phyloP scores from a whole-genome alignment of 75 land plant genomes.

The Isoetes taiwanensis region DNA sequence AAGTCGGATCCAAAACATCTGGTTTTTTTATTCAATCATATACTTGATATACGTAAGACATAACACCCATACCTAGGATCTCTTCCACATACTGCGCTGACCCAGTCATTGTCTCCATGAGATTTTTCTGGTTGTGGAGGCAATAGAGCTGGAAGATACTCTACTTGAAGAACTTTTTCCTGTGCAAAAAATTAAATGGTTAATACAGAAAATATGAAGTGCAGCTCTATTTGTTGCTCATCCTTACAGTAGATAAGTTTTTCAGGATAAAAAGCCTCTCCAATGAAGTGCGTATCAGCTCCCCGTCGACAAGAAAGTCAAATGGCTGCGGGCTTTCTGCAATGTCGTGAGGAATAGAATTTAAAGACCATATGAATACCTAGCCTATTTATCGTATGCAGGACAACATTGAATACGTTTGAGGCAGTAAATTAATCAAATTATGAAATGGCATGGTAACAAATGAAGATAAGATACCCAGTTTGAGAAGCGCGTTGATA shows the following conservation, averaged over 20 bases:
- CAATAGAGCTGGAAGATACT: slow-evolving; percentile 59
- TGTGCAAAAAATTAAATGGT: slow-evolving; percentile 17
- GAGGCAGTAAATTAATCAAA: background rate
- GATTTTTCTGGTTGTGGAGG: slow-evolving; percentile 56
- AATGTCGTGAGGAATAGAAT: background rate
- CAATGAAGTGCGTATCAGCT: slow-evolving; percentile 65
- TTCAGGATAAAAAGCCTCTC: slow-evolving; percentile 56
- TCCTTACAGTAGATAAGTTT: slow-evolving; percentile 63
- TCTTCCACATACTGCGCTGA: slow-evolving; percentile 77
- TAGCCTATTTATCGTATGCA: background rate
- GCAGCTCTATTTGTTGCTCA: background rate
- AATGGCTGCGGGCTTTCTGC: slow-evolving; percentile 51
- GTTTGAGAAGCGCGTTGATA: slow-evolving; percentile 57
- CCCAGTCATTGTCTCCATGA: slow-evolving; percentile 73
- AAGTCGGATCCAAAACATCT: too few species aligned
- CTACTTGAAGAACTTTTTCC: slow-evolving; percentile 70
- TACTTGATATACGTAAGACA: too few species aligned
- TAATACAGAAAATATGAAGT: too few species aligned
- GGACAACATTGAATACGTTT: background rate
- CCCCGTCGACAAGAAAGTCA: slow-evolving; percentile 73
- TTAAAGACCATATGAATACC: background rate
- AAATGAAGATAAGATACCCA: slow-evolving; percentile 15
- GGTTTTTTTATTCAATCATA: too few species aligned
- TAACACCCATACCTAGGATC: slow-evolving; percentile 37
- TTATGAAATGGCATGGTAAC: background rate